Percentiles rank a stretch among this genome's conserved stretches.
Conservation (phyloP, 345 rosid genomes). For the Aquilaria malaccensis region DNA sequence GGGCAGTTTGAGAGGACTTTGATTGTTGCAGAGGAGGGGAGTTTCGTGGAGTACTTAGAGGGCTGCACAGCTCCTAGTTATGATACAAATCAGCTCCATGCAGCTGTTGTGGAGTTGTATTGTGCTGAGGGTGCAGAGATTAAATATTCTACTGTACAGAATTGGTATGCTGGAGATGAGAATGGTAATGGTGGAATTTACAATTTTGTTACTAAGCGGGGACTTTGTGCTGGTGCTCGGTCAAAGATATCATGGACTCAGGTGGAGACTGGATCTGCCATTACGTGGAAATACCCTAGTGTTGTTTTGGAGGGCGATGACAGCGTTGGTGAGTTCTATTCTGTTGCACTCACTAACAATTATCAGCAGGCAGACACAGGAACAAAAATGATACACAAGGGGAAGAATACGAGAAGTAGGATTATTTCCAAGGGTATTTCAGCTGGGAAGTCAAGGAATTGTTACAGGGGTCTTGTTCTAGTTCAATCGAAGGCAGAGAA, state of each 20-base stretch:
- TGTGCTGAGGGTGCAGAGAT: slow-evolving; percentile 82
- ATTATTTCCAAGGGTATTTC: slow-evolving; percentile 95
- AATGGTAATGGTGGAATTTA: slow-evolving; percentile 85
- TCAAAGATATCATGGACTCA: slow-evolving; percentile 98
- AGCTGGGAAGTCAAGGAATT: slow-evolving; percentile 64
- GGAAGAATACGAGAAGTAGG: slow-evolving; percentile 78
- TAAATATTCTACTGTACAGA: slow-evolving; percentile 89
- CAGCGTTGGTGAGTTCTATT: slow-evolving; percentile 83
- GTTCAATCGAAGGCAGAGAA: slow-evolving; percentile 89
- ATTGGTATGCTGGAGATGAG: slow-evolving; percentile 94
- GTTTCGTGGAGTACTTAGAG: slow-evolving; percentile 90
- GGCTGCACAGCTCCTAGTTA: slow-evolving; percentile 96
- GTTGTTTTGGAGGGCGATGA: slow-evolving; percentile 88
- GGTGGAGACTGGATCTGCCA: slow-evolving; percentile 96
- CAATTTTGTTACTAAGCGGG: slow-evolving; percentile 95
- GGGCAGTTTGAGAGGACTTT: slow-evolving; percentile 98
- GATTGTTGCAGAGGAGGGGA: slow-evolving; percentile 88
- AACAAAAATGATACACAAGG: slow-evolving; percentile 96
- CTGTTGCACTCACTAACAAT: slow-evolving; percentile 88
- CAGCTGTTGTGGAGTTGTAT: slow-evolving; percentile 90
- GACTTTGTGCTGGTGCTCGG: slow-evolving; percentile 67
- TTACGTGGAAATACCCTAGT: slow-evolving; percentile 96
- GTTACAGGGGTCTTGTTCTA: slow-evolving; percentile 96
- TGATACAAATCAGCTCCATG: slow-evolving; percentile 87
- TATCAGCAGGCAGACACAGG: slow-evolving; percentile 90